phyloP scores from a whole-genome alignment of 2,329 filamentous ascomycete species.

The Rutstroemia sp. region DNA sequence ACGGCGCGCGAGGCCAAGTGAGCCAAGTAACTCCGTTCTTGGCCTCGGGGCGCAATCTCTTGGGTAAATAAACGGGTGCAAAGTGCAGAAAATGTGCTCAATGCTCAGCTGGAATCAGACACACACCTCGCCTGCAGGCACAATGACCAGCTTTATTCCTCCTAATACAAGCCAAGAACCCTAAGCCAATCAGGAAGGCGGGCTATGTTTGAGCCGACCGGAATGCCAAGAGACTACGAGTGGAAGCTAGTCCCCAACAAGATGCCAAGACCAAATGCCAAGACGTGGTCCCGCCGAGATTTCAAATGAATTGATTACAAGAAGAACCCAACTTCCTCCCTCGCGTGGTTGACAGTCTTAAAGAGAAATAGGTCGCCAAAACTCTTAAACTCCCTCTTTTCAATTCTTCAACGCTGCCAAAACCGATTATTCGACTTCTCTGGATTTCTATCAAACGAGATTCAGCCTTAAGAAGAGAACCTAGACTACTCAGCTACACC shows the following conservation, averaged over 20 bases:
- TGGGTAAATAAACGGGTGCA: neutral
- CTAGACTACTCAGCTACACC: neutral
- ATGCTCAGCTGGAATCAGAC: too few relatives aligned
- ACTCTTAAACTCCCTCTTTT: neutral
- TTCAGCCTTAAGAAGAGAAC: neutral
- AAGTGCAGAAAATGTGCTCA: neutral
- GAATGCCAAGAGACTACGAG: conserved; percentile 6
- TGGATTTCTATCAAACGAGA: too few relatives aligned
- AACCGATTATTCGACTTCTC: neutral
- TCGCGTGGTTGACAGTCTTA: neutral
- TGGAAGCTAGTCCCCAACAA: neutral
- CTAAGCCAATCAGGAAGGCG: neutral
- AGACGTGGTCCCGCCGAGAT: neutral
- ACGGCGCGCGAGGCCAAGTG: neutral
- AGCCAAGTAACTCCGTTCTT: conserved; percentile 11
- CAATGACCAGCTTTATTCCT: neutral
- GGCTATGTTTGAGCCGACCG: conserved; percentile 1
- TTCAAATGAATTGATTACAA: conserved; percentile 4
- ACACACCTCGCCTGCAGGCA: too few relatives aligned
- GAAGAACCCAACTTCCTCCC: conserved; percentile 5
- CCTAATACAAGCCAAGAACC: neutral
- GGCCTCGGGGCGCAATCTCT: conserved; percentile 11
- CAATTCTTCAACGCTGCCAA: neutral
- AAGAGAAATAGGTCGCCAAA: neutral
- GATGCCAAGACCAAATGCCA: neutral